Base-by-base conservation (phyloP, 129 eudicot genomes). In the Logfia minima region DNA sequence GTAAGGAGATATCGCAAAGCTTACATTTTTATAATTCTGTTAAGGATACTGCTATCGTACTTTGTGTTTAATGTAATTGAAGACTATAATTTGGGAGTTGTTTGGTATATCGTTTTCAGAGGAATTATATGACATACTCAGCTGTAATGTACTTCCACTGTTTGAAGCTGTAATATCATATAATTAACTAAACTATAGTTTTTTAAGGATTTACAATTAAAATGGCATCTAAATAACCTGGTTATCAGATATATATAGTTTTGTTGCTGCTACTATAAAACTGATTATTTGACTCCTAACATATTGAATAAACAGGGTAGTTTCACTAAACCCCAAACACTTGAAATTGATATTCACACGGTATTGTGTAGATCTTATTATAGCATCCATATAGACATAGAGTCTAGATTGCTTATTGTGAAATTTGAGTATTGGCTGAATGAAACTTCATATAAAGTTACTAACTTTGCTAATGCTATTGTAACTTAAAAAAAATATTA, bases 1-100 rank as follows among this genome's bases (percentile, higher is more conserved):
- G 98, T 93, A 72, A 79, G 79, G n/a, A 48, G 55, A 48, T 14
- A 13, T 48, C 3, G 17, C 17, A 58, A 71, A 79, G 28, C 22
- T 53, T 53, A 8, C 7, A 28, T 16, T n/a, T 17, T 62, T 11
- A 62, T 11, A 6, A 11, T 23, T 61, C 4, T 59, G 1, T 22
- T 22, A 2, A 60, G 32, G 66, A 3, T 22, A 19, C 17, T 7
- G 16, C 11, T 59, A 24, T 59, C 0, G 29, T 59, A 59, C 28
- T 59, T 24, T 11, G 34, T 61, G 17, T 61, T 10, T 48, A 45
- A 10, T 48, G 2, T 48, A 14, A 48, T 24, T 23, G 29, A 16
- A 29, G 22, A 24, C 6, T 48, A 41, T 2, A 41, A 41, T 9
- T 41, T 41, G 48, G 48, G 14, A 41, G 14, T 41, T 41, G 48